Evolutionary conservation across 208 protist species (phyloP).

Genomic region (Acanthamoeba castellanii): DNA sequence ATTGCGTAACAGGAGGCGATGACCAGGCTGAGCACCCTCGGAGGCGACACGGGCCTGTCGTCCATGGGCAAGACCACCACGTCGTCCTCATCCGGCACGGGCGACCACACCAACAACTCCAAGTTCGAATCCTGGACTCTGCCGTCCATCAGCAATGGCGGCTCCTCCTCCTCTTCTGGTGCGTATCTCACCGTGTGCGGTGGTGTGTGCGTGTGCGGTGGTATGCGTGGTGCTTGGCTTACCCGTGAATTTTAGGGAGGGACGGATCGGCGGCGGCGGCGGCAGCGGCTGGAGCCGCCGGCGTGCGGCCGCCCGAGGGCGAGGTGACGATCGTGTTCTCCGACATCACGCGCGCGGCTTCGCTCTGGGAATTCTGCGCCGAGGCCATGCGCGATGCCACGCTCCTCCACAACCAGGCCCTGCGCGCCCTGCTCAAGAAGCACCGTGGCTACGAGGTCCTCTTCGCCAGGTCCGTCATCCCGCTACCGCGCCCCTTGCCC

Average conservation of each 20-base stretch:
- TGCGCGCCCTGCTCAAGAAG: constrained; percentile 23
- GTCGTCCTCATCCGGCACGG: background rate
- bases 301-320: background rate
- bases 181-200: background rate
- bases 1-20: background rate
- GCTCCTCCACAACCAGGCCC: constrained; percentile 18
- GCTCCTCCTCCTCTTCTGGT: background rate
- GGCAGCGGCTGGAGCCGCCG: background rate
- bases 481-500: background rate
- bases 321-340: constrained; percentile 34
- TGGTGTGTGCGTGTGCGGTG: background rate
- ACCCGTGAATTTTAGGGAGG: background rate
- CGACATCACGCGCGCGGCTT: constrained; percentile 24
- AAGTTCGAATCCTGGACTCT: background rate
- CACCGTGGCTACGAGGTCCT: constrained; percentile 66
- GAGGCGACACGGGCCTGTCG: background rate
- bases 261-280: background rate
- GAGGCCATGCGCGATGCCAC: constrained; percentile 66
- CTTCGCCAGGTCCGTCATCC: background rate
- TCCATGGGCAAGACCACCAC: background rate
- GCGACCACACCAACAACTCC: background rate
- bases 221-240: background rate
- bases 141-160: background rate
- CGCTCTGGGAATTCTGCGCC: constrained; percentile 30
- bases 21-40: background rate